A percentile compares a stretch with the other conserved stretches of the same genome.
phyloP scores from a whole-genome alignment of 2,329 filamentous ascomycete genomes.

The Ophiostoma fasciatum region DNA sequence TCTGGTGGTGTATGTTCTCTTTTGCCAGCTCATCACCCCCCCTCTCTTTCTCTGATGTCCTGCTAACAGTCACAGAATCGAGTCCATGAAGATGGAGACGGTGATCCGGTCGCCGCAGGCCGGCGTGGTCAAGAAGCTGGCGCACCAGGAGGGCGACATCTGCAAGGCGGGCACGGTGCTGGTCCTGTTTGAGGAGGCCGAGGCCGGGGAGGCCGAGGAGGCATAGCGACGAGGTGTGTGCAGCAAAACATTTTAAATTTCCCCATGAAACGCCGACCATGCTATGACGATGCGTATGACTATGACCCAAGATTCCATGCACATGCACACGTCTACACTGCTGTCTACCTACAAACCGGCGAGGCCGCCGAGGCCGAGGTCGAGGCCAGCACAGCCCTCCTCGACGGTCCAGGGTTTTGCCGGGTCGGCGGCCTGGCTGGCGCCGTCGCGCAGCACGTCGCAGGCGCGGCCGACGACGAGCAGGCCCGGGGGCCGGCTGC shows the following conservation, averaged over 20 bases:
- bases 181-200: slow-evolving; percentile 48
- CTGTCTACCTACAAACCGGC: neutral
- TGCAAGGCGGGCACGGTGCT: slow-evolving; percentile 64
- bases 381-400: slow-evolving; percentile 10
- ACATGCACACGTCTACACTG: neutral
- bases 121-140: slow-evolving; percentile 55
- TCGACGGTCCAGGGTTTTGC: slow-evolving; percentile 10
- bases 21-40: neutral
- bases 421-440: neutral
- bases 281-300: no score
- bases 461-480: slow-evolving; percentile 77
- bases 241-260: no score
- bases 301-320: neutral
- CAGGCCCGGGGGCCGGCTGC: slow-evolving; percentile 75
- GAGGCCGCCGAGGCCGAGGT: slow-evolving; percentile 2
- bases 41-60: slow-evolving; percentile 15
- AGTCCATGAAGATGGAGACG: slow-evolving; percentile 86
- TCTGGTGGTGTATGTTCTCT: slow-evolving; percentile 59
- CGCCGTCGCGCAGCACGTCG: slow-evolving; percentile 49
- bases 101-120: slow-evolving; percentile 64
- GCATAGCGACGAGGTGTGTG: no score
- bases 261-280: no score
- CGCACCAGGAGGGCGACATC: slow-evolving; percentile 63
- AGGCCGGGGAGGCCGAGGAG: neutral
- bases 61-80: slow-evolving; percentile 38